phyloP scores from a whole-genome alignment of 2,329 filamentous ascomycete species.

The Penicillium griseofulvum region DNA sequence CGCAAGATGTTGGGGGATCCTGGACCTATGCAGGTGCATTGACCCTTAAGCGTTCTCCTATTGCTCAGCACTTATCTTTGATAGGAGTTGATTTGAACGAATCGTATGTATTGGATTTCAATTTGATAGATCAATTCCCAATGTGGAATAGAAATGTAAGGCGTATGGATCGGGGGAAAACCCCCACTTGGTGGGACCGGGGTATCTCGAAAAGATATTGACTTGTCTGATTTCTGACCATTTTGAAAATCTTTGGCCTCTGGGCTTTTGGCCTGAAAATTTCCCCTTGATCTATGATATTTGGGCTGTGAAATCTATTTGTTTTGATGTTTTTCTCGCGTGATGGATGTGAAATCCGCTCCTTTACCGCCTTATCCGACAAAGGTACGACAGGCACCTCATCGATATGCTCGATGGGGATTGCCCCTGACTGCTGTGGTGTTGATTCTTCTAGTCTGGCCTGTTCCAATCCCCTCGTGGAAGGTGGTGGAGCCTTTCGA shows the following conservation, averaged over 20 bases:
- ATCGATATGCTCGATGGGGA: conserved; percentile 4
- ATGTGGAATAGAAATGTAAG: not conserved
- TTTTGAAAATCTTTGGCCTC: not conserved
- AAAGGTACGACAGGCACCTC: not conserved
- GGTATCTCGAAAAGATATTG: not conserved
- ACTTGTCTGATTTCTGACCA: not conserved
- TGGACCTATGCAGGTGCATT: not conserved
- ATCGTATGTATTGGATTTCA: not conserved
- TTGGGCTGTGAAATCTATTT: not conserved
- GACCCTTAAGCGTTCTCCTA: not conserved
- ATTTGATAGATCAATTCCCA: not conserved
- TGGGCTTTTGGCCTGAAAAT: not conserved
- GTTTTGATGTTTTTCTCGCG: not conserved
- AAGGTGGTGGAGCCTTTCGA: not conserved
- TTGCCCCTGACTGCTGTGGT: not conserved
- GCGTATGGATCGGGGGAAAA: not conserved
- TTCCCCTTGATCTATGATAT: not conserved
- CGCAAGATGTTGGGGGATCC: not conserved
- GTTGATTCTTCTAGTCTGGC: conserved; percentile 4
- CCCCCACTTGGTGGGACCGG: not conserved
- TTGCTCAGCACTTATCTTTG: not conserved
- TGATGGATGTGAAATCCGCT: not conserved
- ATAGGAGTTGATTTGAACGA: not conserved
- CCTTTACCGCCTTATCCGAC: not conserved
- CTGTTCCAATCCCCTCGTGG: not conserved